Base-by-base conservation (phyloP, 257 asterid species). In the Rhazya stricta region DNA sequence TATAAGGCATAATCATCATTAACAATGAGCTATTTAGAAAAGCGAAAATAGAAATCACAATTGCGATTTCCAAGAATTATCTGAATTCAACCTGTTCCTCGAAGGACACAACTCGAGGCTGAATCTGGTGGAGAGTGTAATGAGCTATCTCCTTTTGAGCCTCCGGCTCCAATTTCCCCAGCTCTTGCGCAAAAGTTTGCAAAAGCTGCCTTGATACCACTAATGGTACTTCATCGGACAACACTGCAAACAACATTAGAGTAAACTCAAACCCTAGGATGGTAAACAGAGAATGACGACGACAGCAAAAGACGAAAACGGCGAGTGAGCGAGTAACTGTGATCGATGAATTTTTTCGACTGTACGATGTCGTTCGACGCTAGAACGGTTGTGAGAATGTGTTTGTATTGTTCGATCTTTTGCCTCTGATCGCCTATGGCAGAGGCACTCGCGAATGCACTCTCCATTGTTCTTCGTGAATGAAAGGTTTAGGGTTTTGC, bases 181-280 rank as follows among this genome's bases (percentile, higher is more conserved):
- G 77, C 82, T 92, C 99, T 82, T 89, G 97, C 8, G 97, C 99
- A 74, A 94, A 94, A 71, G 86, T 90, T 81, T 92, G 97, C 86
- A 94, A 82, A 29, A 94, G 92, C 87, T 94, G 99, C 81, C 97
- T 83, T 81, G 99, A 94, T 46, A 94, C 99, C 81, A 94, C 97
- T 63, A 94, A 92, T 57, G 97, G 90, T 74, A 94, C 96, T 42
- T 92, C 97, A 72, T 94, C 97, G 80, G 97, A 94, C 61, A 94
- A 70, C 80, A 90, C 98, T 91, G 85, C 66, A 79, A 69, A 23
- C 15, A 57, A 58, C 51, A 81, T 73, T 70, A 13, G 32, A 21
- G 13, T 43, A 21, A 62, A 58, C 23, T n/a, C 25, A 78, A 72
- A 67, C 46, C 77, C 65, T 77, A 72, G 48, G 71, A 69, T 5